Evolutionary conservation across 768 basidiomycete species (phyloP).

Genomic region (Leccinum fibrillosum): DNA sequence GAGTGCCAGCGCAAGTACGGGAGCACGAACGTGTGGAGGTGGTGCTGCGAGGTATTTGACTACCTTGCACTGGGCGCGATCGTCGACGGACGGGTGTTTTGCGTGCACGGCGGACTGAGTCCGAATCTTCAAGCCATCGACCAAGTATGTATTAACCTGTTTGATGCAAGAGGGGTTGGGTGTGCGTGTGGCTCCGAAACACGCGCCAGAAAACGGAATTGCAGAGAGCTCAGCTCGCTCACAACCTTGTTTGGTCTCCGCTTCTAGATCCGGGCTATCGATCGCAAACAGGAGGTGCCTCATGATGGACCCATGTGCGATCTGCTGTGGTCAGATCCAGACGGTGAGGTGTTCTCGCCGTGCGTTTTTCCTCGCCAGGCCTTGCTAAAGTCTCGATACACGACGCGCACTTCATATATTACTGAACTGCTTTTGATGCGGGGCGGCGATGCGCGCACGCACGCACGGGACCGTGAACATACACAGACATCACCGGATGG

Average conservation of each 20-base stretch:
- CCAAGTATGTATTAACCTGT: constrained; percentile 55
- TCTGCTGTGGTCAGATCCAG: constrained; percentile 98
- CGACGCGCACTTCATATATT: neutral
- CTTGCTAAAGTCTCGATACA: constrained; percentile 10
- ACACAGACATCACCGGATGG: constrained; percentile 86
- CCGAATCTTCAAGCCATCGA: constrained; percentile 84
- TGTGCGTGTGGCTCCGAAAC: constrained; percentile 16
- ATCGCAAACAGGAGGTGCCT: constrained; percentile 95
- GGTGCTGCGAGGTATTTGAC: constrained; percentile 98
- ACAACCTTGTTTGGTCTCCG: constrained; percentile 19
- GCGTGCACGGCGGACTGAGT: constrained; percentile 95
- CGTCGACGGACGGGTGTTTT: constrained; percentile 96
- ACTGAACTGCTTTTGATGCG: neutral
- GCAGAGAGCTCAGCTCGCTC: constrained; percentile 15
- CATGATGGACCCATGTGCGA: constrained; percentile 99
- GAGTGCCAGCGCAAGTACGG: constrained; percentile 98
- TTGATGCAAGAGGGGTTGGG: neutral
- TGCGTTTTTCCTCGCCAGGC: constrained; percentile 3
- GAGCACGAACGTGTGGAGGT: constrained; percentile 90
- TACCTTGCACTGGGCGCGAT: constrained; percentile 92
- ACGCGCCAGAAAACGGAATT: neutral
- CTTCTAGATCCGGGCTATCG: constrained; percentile 84
- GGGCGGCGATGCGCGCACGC: neutral
- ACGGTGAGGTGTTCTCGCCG: constrained; percentile 51
- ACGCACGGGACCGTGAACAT: neutral